Evolutionary conservation across 2,329 filamentous ascomycete species (phyloP).

Genomic region (Colletotrichum sp.): DNA sequence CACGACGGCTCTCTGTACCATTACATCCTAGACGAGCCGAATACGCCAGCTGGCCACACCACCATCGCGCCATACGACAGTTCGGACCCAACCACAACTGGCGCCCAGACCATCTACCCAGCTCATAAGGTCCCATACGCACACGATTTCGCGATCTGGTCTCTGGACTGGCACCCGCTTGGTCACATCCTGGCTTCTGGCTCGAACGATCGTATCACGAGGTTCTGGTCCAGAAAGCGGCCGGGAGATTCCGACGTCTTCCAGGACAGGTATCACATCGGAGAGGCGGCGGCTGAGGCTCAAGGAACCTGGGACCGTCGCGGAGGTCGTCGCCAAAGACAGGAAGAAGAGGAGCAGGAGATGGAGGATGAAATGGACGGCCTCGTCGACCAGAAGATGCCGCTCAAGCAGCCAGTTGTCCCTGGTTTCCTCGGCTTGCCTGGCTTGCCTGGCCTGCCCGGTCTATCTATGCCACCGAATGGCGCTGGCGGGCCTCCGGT

Average conservation of each 20-base stretch:
- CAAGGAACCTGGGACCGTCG: slow-evolving; percentile 93
- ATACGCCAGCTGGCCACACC: slow-evolving; percentile 76
- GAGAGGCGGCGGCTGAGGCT: slow-evolving; percentile 89
- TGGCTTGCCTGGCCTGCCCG: slow-evolving; percentile 47
- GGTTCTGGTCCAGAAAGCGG: slow-evolving; percentile 92
- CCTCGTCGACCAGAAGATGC: slow-evolving; percentile 88
- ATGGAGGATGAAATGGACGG: slow-evolving; percentile 92
- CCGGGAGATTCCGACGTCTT: slow-evolving; percentile 86
- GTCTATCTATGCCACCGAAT: slow-evolving; percentile 43
- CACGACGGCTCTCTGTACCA: slow-evolving; percentile 90
- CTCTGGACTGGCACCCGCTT: slow-evolving; percentile 95
- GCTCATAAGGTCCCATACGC: slow-evolving; percentile 87
- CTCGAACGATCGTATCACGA: slow-evolving; percentile 94
- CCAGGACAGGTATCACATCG: slow-evolving; percentile 94
- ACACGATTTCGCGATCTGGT: slow-evolving; percentile 97
- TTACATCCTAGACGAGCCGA: slow-evolving; percentile 95
- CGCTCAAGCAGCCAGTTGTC: slow-evolving; percentile 57
- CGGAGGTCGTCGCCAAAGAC: slow-evolving; percentile 76
- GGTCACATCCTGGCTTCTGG: slow-evolving; percentile 95
- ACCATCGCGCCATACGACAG: slow-evolving; percentile 85
- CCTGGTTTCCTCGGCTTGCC: slow-evolving; percentile 63
- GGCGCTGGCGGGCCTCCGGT: slow-evolving; percentile 30
- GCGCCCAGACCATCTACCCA: slow-evolving; percentile 90
- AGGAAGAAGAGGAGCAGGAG: slow-evolving; percentile 94
- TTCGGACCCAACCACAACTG: slow-evolving; percentile 77